phyloP scores from a whole-genome alignment of 371 early-diverging fungal genomes.

The Sporodiniella umbellata region DNA sequence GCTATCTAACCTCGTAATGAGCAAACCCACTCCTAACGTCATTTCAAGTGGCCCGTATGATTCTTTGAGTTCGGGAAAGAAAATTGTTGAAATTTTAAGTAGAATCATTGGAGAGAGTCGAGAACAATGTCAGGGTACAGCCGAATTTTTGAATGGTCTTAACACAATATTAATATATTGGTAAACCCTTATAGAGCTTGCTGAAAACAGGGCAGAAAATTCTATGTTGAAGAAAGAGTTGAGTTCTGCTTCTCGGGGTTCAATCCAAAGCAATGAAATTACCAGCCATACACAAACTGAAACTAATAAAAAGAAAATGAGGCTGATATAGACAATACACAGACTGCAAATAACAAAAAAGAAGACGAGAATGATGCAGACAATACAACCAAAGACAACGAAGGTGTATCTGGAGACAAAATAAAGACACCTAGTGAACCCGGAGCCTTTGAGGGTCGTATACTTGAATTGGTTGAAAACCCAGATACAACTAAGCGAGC shows the following conservation, averaged over 20 bases:
- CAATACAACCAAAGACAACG: background rate
- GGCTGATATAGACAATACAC: background rate
- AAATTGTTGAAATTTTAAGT: background rate
- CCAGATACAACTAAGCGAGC: conserved; percentile 65
- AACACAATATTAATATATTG: too few species aligned
- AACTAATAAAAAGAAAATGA: background rate
- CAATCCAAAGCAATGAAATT: background rate
- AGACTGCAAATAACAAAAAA: background rate
- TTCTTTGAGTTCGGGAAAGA: conserved; percentile 1
- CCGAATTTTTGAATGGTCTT: too few species aligned
- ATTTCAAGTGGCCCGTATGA: conserved; percentile 8
- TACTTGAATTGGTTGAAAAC: conserved; percentile 71
- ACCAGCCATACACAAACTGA: background rate
- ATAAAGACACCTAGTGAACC: background rate
- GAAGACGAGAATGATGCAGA: too few species aligned
- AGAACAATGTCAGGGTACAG: background rate
- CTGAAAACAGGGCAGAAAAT: background rate
- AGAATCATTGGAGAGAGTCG: background rate
- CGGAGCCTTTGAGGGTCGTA: conserved; percentile 12
- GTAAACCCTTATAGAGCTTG: background rate
- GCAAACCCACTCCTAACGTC: background rate
- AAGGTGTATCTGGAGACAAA: too few species aligned
- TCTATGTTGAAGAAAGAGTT: background rate
- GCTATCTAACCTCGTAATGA: background rate
- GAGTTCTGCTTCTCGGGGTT: too few species aligned